Conservation (phyloP, 768 basidiomycete species). For the Hericium alpestre region DNA sequence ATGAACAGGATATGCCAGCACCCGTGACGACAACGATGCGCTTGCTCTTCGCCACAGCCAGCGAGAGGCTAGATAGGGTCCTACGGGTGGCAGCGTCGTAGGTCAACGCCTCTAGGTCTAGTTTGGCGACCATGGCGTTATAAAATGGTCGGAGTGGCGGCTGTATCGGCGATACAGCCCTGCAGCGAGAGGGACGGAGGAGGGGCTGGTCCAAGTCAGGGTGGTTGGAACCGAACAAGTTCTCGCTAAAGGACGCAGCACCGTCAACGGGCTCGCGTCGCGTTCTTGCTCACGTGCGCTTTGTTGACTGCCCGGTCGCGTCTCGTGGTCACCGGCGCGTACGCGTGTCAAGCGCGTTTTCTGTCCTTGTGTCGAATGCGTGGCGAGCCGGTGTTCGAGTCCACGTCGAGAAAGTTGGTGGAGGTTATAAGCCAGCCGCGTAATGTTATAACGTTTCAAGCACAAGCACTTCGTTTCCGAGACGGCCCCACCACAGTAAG, state of each 20-base stretch:
- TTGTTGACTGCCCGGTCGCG: neutral
- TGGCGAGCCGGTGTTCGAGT: constrained; percentile 6
- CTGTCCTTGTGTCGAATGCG: no score
- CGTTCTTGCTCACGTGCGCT: neutral
- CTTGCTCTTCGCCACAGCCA: constrained; percentile 73
- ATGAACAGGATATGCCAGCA: constrained; percentile 93
- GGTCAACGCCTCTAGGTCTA: constrained; percentile 37
- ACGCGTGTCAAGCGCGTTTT: no score
- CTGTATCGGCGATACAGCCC: neutral
- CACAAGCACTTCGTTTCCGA: no score
- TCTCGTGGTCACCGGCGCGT: neutral
- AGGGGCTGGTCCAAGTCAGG: neutral
- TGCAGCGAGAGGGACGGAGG: neutral
- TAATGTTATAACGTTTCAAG: no score
- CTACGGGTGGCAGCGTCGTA: constrained; percentile 45
- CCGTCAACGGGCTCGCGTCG: neutral
- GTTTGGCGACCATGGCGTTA: constrained; percentile 38
- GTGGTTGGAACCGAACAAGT: neutral
- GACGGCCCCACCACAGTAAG: no score
- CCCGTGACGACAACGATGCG: constrained; percentile 86
- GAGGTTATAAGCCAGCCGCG: no score
- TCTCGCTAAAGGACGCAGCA: neutral
- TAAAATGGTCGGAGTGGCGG: neutral
- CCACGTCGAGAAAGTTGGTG: no score
- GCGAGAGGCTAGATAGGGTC: constrained; percentile 58